These are phyloP conservation scores for Pulveroboletus sp. DNA, from an alignment of 768 basidiomycete species.

Conservation along the genomic window DNA sequence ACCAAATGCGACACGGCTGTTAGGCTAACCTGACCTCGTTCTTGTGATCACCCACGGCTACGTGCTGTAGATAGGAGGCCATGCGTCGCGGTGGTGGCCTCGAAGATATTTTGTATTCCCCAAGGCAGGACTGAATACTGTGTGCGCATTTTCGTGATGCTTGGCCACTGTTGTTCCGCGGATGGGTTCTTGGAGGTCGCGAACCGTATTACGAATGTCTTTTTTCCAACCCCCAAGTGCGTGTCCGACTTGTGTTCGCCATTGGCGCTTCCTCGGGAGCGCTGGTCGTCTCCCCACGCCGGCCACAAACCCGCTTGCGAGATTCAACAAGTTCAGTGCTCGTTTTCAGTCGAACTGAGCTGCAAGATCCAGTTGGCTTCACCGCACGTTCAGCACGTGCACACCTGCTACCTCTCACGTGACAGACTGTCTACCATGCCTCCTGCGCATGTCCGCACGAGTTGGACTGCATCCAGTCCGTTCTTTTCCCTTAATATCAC, in stretches of 20 bases:
- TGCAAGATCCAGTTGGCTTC: not conserved
- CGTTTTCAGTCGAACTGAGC: not conserved
- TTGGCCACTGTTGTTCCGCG: too few species aligned
- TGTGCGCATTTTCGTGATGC: too few species aligned
- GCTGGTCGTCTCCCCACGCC: not conserved
- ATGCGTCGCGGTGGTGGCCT: not conserved
- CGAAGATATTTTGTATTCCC: not conserved
- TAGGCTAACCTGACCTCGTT: too few species aligned
- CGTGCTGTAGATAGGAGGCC: too few species aligned
- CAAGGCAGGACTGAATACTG: too few species aligned
- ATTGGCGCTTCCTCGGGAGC: not conserved
- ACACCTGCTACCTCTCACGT: not conserved
- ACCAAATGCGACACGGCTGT: too few species aligned
- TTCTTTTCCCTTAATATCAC: conserved; percentile 23
- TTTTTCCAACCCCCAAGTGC: conserved; percentile 15
- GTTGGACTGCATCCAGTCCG: conserved; percentile 14
- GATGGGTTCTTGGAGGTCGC: not conserved
- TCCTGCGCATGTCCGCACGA: conserved; percentile 23
- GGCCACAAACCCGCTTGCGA: not conserved
- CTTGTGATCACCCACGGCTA: too few species aligned
- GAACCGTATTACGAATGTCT: not conserved
- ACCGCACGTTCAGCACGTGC: conserved; percentile 8
- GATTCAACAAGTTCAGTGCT: not conserved
- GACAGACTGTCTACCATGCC: conserved; percentile 17
- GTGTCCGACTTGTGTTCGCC: conserved; percentile 12